Evolutionary conservation across 163 green algal species (phyloP).

Genomic region (Chloromonas sp.): DNA sequence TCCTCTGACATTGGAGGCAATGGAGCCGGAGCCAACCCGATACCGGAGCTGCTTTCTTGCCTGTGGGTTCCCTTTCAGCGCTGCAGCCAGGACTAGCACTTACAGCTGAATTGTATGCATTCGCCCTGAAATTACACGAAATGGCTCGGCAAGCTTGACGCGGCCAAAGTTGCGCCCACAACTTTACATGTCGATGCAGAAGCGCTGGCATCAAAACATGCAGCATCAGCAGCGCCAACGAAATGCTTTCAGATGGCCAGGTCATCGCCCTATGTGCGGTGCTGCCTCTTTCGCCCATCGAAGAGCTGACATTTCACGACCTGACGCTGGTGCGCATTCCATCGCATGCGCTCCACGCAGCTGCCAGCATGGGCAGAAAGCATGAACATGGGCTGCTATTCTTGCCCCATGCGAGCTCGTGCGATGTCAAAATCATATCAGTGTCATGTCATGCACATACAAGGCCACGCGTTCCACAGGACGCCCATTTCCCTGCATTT

Average conservation of each 20-base stretch:
- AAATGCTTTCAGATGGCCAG: slow-evolving; percentile 27
- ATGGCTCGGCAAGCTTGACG: neutral
- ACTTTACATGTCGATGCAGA: slow-evolving; percentile 2
- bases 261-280: slow-evolving; percentile 36
- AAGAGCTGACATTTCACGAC: slow-evolving; percentile 28
- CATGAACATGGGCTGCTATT: neutral
- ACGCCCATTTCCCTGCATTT: too few relatives aligned
- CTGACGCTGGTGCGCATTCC: slow-evolving; percentile 24
- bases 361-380: neutral
- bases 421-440: too few relatives aligned
- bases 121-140: neutral
- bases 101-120: neutral
- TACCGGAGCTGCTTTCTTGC: neutral
- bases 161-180: neutral
- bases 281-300: slow-evolving; percentile 23
- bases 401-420: too few relatives aligned
- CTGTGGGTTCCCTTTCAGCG: neutral
- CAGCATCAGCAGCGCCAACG: slow-evolving; percentile 25
- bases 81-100: neutral
- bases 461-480: too few relatives aligned
- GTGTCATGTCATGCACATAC: too few relatives aligned
- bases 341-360: too few relatives aligned
- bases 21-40: neutral
- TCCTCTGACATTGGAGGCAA: neutral
- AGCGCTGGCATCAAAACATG: slow-evolving; percentile 22